Evolutionary conservation across 2,329 filamentous ascomycete species (phyloP), one percentile per base, ranked within the genome.

Genomic region (Epichloe sp.): DNA sequence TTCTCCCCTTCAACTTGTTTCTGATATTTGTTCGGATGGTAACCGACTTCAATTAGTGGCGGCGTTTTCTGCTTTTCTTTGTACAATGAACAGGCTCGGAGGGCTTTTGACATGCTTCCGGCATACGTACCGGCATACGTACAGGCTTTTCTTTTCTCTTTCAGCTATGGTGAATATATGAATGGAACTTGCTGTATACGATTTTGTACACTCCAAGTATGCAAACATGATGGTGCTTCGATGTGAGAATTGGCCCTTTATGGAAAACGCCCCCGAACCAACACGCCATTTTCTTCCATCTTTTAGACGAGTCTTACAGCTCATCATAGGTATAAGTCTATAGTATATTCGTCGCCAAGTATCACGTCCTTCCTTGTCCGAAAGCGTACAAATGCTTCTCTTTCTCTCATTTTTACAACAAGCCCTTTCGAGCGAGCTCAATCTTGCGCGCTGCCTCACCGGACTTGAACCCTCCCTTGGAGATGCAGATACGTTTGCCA

Each of bases 371-470:
- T 8, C 31, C 14, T 34, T 35, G 26, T 35, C 23, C n/a, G 12
- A 43, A 3, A 42, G 40, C 8, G 42, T 44, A 11, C 42, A 34
- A 15, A 31, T 8, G 31, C 31, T 31, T 31, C 31, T 14, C 17
- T 21, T 34, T n/a, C 38, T 5, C 23, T 31, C 5, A 5, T 41
- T 2, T 21, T 35, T 47, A 54, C 23, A 93, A 65, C 65, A 90
- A 59, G 1, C 86, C 87, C 70, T 90, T 91, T 62, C 87, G 75
- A 3, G 86, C 87, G 60, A 91, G 68, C 65, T 91, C 86, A 48
- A 93, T 75, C 72, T 91, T 91, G 62, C 83, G 76, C 54, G 77
- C 75, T 15, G 85, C 79, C 67, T 89, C 86, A 11, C 82, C 84
- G 1, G 73, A 73, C 61, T 81, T 82, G 69, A 83, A 89, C 0